These are phyloP conservation scores for Dictyostelium brefeldianum DNA, from an alignment of 78 protist species.

Conservation along the genomic window DNA sequence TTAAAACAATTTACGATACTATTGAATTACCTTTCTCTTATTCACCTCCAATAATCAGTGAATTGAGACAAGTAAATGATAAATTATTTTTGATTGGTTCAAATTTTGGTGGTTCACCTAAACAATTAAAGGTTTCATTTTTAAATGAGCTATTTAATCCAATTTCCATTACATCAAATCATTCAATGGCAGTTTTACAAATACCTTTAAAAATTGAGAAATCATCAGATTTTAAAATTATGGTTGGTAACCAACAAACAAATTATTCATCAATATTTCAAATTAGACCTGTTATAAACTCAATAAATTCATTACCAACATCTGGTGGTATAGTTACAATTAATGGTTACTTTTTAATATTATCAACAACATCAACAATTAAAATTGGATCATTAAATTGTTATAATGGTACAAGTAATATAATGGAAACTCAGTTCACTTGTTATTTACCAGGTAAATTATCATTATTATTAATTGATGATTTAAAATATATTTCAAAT, in stretches of 20 bases:
- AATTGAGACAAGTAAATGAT: not conserved
- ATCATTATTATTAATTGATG: not conserved
- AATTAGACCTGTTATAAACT: not conserved
- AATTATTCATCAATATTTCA: not conserved
- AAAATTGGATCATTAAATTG: slow-evolving; percentile 3
- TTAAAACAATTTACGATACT: not conserved
- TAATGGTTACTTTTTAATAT: not conserved
- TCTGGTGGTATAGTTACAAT: not conserved
- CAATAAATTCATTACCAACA: not conserved
- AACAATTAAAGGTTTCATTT: not conserved
- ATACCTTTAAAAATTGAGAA: not conserved
- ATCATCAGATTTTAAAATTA: not conserved
- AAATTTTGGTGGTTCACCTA: not conserved
- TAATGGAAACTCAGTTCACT: not conserved
- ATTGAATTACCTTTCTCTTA: slow-evolving; percentile 4
- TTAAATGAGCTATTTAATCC: not conserved
- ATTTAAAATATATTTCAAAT: no score
- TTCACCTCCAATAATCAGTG: not conserved
- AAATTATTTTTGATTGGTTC: not conserved
- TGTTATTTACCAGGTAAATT: not conserved
- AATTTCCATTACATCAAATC: not conserved
- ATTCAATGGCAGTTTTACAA: not conserved
- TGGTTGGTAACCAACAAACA: not conserved
- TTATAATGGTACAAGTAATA: not conserved
- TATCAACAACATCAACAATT: not conserved